Base-by-base conservation (phyloP, 345 rosid genomes). In the Passiflora organensis region DNA sequence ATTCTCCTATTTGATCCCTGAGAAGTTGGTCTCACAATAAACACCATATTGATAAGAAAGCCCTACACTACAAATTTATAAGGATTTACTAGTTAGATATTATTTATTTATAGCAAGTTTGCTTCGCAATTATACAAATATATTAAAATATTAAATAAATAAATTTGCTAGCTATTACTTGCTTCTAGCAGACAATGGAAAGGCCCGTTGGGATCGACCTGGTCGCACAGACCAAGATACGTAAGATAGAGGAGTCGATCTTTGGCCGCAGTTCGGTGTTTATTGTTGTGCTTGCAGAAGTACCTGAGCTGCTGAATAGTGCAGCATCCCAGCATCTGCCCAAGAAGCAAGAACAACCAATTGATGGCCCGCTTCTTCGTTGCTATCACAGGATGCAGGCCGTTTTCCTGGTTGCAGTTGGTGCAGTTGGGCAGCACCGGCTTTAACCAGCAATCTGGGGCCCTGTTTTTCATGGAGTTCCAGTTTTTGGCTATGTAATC, bases 331-430 rank as follows among this genome's bases (percentile, higher is more conserved):
- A 91, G 51, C 58, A 75, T 57, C 62, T 86, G 85, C 13, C 93
- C 98, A 48, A 86, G 68, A 18, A 91, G 72, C 80, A 91, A 60
- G 64, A 91, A 91, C 63, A 91, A 65, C 98, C 98, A 91, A 60
- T 88, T 91, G 20, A 88, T 88, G 16, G 52, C 12, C 50, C 68
- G 53, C 65, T 83, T 88, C 67, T 80, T 53, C 13, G 55, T 72
- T 0, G 82, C 46, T 15, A 84, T 69, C 65, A 86, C 73, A 0
- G 96, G 93, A 68, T 72, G 82, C 11, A 44, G 81, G 36, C 83
- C 57, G 43, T 78, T 82, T 11, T 77, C 84, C 24, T 75, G 85
- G 9, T 68, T 65, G 42, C 95, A 88, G 2, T 52, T 53, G 58
- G 36, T 60, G 58, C 96, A 93, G 5, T 51, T 58, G 5, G 58